Conservation (phyloP, 2,329 filamentous ascomycete species). For the Neofusicoccum sp. region DNA sequence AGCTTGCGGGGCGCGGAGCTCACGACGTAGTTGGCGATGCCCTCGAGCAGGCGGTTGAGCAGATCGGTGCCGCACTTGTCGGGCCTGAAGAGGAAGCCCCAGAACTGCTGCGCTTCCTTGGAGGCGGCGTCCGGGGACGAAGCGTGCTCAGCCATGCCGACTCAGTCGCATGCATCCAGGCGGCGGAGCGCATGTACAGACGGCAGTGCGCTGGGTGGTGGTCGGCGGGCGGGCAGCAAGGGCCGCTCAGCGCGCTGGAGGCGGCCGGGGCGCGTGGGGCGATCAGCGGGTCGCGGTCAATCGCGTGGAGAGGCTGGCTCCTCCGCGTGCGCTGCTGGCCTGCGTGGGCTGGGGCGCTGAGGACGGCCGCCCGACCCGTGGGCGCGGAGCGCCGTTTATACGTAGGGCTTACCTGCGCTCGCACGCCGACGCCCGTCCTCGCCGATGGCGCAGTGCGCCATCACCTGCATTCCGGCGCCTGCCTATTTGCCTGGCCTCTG, state of each 20-base stretch:
- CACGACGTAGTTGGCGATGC: conserved; percentile 52
- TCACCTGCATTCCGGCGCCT: conserved; percentile 17
- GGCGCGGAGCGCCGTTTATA: conserved; percentile 11
- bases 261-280: conserved; percentile 5
- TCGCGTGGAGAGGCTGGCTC: conserved; percentile 13
- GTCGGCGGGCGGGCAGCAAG: conserved; percentile 11
- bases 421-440: neutral
- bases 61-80: conserved; percentile 54
- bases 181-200: conserved; percentile 9
- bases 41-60: conserved; percentile 49
- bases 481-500: conserved; percentile 14
- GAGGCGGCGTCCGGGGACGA: conserved; percentile 33
- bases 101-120: conserved; percentile 51
- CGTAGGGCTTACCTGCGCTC: neutral
- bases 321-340: conserved; percentile 10
- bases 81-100: conserved; percentile 54
- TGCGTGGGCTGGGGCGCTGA: conserved; percentile 2
- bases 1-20: neutral
- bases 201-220: neutral
- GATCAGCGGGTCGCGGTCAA: conserved; percentile 19
- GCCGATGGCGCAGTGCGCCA: neutral
- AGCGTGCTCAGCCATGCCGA: conserved; percentile 18
- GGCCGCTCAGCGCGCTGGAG: conserved; percentile 17
- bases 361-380: neutral
- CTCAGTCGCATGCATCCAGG: conserved; percentile 7